phyloP scores from a whole-genome alignment of 164 flowering plant genomes.

The Dillenia turbinata region DNA sequence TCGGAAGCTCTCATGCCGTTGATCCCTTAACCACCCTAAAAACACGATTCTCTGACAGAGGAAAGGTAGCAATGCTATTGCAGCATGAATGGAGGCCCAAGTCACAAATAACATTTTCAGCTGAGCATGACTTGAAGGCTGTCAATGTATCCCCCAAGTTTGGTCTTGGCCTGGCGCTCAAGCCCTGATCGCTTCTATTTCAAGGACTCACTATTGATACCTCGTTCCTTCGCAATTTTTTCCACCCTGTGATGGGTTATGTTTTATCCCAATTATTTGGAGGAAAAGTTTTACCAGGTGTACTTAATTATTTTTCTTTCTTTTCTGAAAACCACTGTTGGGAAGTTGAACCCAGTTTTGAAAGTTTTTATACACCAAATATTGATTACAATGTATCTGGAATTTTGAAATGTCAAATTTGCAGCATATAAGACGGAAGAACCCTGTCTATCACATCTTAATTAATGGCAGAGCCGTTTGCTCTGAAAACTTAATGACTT shows the following conservation, averaged over 20 bases:
- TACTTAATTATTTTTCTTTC: not conserved
- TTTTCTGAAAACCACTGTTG: not conserved
- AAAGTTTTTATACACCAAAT: not conserved
- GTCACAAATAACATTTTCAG: conserved; percentile 58
- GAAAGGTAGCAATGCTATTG: conserved; percentile 39
- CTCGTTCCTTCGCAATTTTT: conserved; percentile 12
- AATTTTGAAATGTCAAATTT: no score
- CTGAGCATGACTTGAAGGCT: conserved; percentile 53
- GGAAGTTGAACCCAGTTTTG: conserved; percentile 25
- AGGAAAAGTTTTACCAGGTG: not conserved
- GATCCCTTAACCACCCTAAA: conserved; percentile 50
- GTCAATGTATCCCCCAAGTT: conserved; percentile 29
- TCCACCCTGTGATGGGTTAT: conserved; percentile 11
- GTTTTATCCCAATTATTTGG: conserved; percentile 3
- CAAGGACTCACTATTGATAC: not conserved
- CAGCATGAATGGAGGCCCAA: conserved; percentile 82
- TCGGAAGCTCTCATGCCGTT: conserved; percentile 53
- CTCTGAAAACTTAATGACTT: no score
- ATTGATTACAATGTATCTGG: no score
- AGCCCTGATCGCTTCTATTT: conserved; percentile 32
- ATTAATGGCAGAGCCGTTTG: no score
- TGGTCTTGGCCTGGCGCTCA: conserved; percentile 69
- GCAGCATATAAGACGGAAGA: no score
- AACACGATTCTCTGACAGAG: conserved; percentile 46
- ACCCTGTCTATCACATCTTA: no score